Conservation (phyloP, 129 eudicot genomes). For the Flaveria sonorensis region DNA sequence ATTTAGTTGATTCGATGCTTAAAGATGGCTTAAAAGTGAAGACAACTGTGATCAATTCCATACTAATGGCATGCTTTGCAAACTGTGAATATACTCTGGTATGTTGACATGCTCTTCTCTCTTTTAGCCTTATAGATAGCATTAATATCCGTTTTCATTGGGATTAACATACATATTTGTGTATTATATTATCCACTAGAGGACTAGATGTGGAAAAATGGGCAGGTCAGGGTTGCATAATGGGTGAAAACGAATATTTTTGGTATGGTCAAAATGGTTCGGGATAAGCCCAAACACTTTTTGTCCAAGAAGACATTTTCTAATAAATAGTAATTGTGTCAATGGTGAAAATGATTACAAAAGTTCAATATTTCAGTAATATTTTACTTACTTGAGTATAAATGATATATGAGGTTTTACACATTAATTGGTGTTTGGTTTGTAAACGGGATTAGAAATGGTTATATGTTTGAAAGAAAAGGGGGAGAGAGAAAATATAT, state of each 20-base stretch:
- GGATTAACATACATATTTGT: not conserved
- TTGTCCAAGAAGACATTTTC: not conserved
- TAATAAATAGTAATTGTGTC: not conserved
- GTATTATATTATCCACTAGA: not conserved
- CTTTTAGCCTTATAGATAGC: slow-evolving; percentile 7
- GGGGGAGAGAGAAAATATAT: not conserved
- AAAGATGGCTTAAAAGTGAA: slow-evolving; percentile 53
- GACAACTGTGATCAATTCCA: slow-evolving; percentile 44
- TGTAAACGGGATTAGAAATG: not conserved
- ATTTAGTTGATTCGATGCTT: slow-evolving; percentile 60
- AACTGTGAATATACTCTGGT: slow-evolving; percentile 82
- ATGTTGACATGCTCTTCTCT: slow-evolving; percentile 27
- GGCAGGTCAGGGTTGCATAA: not conserved
- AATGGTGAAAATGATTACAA: not conserved
- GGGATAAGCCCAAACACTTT: not conserved
- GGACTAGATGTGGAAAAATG: slow-evolving; percentile 2
- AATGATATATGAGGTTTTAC: not conserved
- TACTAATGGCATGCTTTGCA: slow-evolving; percentile 56
- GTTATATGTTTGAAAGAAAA: not conserved
- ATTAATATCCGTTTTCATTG: not conserved
- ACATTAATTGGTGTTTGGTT: not conserved
- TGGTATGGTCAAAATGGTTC: not conserved
- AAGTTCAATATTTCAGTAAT: not conserved
- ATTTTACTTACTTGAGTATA: not conserved
- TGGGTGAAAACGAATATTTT: not conserved